Base-by-base conservation (phyloP, 192 early-diverging fungal genomes). In the Coemansia sp. region DNA sequence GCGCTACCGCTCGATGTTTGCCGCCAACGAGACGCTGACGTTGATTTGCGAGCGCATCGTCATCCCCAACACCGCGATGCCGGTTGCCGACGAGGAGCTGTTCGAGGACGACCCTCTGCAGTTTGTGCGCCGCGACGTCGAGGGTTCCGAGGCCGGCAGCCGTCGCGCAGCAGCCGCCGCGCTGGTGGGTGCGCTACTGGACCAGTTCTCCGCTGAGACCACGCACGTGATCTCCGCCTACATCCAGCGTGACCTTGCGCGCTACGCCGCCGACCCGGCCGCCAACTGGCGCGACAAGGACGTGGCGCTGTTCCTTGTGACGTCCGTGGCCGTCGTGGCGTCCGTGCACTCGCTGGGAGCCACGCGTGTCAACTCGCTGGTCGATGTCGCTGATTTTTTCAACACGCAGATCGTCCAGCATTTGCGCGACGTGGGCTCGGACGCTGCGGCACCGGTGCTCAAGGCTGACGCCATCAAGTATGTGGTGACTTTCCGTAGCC, bases 61-160 rank as follows among this genome's bases (percentile, higher is more conserved):
- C 8, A 79, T 99, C 28, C 96, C 96, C 17, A 99, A 99, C 76
- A 94, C 97, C 85, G 83, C 83, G 28, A 78, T 98, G 56, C 85
- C 95, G 81, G 91, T 88, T 59, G 78, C 84, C 33, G 98, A 99
- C 68, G 93, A 95, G 81, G 96, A 98, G 72, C 78, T 96, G 70
- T 98, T 98, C 83, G 93, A 98, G 68, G 96, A 98, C 69, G 97
- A 98, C 61, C 95, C 95, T 33, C 91, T 98, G 73, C 96, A 96
- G 63, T 98, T 91, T 72, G 93, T 98, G 73, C 85, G 95, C 45
- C 85, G 93, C 54, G 96, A 98, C 80, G 66, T 98, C 9, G 96
- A 98, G 73, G 95, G 95, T 36, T 91, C 71, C 87, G 95, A 97
- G 57, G 90, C 85, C 18, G 95, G 96, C 63, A 96, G 95, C 17